These are phyloP conservation scores for Astrothelium macrocarpum DNA, from an alignment of 495 filamentous ascomycete species.

Conservation along the genomic window DNA sequence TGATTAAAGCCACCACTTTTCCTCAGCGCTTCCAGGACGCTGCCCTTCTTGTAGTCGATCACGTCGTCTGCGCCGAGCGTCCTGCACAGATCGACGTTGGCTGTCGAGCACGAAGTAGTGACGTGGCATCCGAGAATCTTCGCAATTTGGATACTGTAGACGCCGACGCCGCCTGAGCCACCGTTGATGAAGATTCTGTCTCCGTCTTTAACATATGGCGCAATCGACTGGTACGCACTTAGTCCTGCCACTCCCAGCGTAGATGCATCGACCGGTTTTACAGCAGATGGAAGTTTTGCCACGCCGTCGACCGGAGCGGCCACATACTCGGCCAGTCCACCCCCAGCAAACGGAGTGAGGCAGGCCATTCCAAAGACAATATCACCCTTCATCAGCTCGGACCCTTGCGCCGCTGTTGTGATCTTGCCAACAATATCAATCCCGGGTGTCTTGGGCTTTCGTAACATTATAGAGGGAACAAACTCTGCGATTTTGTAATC, in stretches of 20 bases:
- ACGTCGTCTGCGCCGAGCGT: constrained; percentile 23
- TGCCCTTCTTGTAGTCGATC: constrained; percentile 19
- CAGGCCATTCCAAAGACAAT: constrained; percentile 46
- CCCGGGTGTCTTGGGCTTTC: constrained; percentile 46
- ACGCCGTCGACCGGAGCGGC: constrained; percentile 20
- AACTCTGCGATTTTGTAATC: constrained; percentile 60
- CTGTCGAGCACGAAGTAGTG: constrained; percentile 48
- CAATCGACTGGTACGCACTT: constrained; percentile 51
- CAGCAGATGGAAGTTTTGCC: constrained; percentile 40
- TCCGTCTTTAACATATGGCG: constrained; percentile 43
- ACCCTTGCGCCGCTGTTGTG: constrained; percentile 31
- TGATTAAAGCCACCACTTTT: constrained; percentile 13
- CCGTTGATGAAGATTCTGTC: constrained; percentile 60
- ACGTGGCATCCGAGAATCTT: constrained; percentile 56
- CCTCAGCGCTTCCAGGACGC: constrained; percentile 15
- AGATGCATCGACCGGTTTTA: constrained; percentile 42
- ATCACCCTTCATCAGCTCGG: constrained; percentile 40
- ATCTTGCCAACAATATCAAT: constrained; percentile 58
- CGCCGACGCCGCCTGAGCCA: constrained; percentile 53
- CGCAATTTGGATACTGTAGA: constrained; percentile 56
- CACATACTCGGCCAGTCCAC: constrained; percentile 48
- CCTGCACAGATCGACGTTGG: constrained; percentile 43
- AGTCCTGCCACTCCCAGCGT: constrained; percentile 46
- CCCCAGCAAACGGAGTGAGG: constrained; percentile 33
- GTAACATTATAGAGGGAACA: constrained; percentile 34